Evolutionary conservation across 2,329 filamentous ascomycete species (phyloP).

Genomic region (Cladosporium sp.): DNA sequence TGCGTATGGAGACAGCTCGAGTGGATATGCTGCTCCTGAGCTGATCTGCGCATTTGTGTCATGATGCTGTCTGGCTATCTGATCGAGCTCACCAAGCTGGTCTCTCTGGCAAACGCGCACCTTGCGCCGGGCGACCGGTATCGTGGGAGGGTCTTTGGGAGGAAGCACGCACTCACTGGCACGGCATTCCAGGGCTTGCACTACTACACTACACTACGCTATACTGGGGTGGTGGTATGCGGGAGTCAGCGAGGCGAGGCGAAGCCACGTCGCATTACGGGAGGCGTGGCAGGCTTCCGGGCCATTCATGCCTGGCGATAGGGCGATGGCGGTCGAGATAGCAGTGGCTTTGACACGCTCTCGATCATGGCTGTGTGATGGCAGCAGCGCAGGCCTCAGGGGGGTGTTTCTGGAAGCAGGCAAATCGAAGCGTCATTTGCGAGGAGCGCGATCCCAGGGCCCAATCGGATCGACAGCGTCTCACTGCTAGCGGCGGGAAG

Average conservation of each 20-base stretch:
- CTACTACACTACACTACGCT: not conserved
- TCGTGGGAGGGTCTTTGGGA: not conserved
- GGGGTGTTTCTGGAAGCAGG: slow-evolving; percentile 4
- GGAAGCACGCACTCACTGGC: too few relatives aligned
- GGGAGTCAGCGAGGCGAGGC: not conserved
- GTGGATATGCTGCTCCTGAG: not conserved
- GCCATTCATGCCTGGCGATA: too few relatives aligned
- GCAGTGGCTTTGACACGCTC: not conserved
- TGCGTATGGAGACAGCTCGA: slow-evolving; percentile 2
- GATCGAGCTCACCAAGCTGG: too few relatives aligned
- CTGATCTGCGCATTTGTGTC: not conserved
- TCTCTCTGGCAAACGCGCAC: slow-evolving; percentile 1
- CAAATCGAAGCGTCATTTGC: slow-evolving; percentile 7
- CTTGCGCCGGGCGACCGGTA: slow-evolving; percentile 6
- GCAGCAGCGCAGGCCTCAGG: slow-evolving; percentile 2
- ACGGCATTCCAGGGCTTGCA: slow-evolving; percentile 3
- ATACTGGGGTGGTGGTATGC: not conserved
- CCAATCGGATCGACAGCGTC: not conserved
- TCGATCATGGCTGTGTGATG: not conserved
- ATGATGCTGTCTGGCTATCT: not conserved
- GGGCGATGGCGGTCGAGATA: not conserved
- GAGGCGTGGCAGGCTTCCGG: too few relatives aligned
- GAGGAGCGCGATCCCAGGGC: not conserved
- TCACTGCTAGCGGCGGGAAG: not conserved
- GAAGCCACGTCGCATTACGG: too few relatives aligned